Conservation (phyloP, 73 alveolate species). For the Paramecium sexaurelia region DNA sequence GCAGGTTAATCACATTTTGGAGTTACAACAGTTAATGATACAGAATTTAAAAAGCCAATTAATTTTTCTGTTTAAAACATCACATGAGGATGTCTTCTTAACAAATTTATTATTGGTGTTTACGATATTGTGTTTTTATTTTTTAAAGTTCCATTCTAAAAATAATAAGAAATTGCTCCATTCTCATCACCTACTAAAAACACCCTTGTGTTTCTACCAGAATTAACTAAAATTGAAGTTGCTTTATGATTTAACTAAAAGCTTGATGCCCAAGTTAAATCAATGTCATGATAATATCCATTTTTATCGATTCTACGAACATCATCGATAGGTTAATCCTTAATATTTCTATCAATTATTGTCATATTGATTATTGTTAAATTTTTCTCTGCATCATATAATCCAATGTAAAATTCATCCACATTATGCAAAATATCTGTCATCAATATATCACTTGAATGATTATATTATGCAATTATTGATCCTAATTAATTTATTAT, state of each 20-base stretch:
- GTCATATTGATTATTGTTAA: not conserved
- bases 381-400: conserved; percentile 12
- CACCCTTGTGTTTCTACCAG: conserved; percentile 40
- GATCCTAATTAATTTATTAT: conserved; percentile 25
- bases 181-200: conserved; percentile 44
- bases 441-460: not conserved
- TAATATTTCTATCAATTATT: not conserved
- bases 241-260: not conserved
- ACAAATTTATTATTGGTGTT: not conserved
- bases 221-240: not conserved
- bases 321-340: conserved; percentile 8
- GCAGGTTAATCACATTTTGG: conserved; percentile 7
- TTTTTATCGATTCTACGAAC: not conserved
- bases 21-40: not conserved
- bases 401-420: conserved; percentile 35
- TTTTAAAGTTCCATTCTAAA: conserved; percentile 35
- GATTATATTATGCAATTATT: conserved; percentile 25
- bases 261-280: not conserved
- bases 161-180: conserved; percentile 29
- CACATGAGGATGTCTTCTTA: conserved; percentile 30
- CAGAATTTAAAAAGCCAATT: conserved; percentile 9
- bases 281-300: conserved; percentile 24
- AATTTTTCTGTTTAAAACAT: not conserved
- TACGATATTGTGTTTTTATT: not conserved
- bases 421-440: not conserved